A percentile compares a stretch with the other conserved stretches of the same genome.
These are phyloP conservation scores for Paracorniculantispora psalliotae DNA, from an alignment of 2,329 filamentous ascomycete species.

Conservation along the genomic window DNA sequence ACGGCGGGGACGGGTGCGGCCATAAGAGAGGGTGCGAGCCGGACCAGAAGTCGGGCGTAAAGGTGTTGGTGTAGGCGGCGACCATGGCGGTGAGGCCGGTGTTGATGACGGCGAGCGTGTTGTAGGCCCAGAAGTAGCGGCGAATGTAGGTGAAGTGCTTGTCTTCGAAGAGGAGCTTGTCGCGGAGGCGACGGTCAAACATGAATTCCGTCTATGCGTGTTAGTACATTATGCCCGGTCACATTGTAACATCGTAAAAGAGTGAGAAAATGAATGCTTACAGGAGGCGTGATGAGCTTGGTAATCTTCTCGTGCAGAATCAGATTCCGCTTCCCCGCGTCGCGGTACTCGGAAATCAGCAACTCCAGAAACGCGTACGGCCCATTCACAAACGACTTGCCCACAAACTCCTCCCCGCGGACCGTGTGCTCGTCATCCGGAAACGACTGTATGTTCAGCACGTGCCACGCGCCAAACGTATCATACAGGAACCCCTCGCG, in stretches of 20 bases:
- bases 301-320: constrained; percentile 53
- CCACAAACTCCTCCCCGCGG: constrained; percentile 47
- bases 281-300: constrained; percentile 53
- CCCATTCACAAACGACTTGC: constrained; percentile 54
- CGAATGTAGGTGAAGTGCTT: constrained; percentile 55
- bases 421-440: constrained; percentile 54
- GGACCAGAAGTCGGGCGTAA: constrained; percentile 54
- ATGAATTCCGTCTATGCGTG: constrained; percentile 45
- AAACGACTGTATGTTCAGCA: constrained; percentile 54
- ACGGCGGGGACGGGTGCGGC: constrained; percentile 43
- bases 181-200: constrained; percentile 50
- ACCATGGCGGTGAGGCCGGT: constrained; percentile 55
- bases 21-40: constrained; percentile 51
- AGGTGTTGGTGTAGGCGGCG: constrained; percentile 51
- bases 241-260: neutral
- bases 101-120: constrained; percentile 56
- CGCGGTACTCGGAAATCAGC: constrained; percentile 54
- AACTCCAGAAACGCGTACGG: constrained; percentile 57
- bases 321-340: constrained; percentile 54
- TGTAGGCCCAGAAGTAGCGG: constrained; percentile 59
- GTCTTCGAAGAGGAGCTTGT: constrained; percentile 58
- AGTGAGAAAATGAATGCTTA: constrained; percentile 22
- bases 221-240: too few species aligned
- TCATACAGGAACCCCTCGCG: constrained; percentile 51
- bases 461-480: constrained; percentile 56